Percentiles rank a stretch among this genome's conserved stretches.
Conservation (phyloP, 2,329 filamentous ascomycete species). For the Talaromyces sp. region DNA sequence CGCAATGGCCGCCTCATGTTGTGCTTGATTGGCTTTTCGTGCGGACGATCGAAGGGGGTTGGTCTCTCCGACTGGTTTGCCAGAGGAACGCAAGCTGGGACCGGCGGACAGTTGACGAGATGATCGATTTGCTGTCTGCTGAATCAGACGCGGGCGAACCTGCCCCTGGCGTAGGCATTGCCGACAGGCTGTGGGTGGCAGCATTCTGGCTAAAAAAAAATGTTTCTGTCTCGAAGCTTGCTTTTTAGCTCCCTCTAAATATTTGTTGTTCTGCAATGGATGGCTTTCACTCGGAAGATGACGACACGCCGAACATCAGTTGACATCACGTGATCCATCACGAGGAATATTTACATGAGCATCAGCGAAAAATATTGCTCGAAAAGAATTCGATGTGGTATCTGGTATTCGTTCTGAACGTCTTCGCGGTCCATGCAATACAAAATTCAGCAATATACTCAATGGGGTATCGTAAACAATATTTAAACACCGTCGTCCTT, state of each 20-base stretch:
- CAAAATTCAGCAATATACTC: background rate
- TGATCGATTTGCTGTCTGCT: conserved; percentile 1
- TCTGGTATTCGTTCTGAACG: background rate
- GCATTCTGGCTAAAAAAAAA: conserved; percentile 2
- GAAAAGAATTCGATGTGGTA: background rate
- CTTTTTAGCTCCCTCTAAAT: background rate
- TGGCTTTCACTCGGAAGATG: conserved; percentile 4
- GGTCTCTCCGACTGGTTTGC: conserved; percentile 10
- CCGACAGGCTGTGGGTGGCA: conserved; percentile 8
- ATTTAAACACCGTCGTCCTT: background rate
- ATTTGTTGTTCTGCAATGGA: background rate
- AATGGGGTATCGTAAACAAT: conserved; percentile 6
- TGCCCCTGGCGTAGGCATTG: conserved; percentile 12
- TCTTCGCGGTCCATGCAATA: background rate
- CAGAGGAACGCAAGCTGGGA: conserved; percentile 11
- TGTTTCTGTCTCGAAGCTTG: background rate
- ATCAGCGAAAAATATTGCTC: background rate
- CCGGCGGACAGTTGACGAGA: conserved; percentile 4
- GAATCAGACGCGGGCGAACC: background rate
- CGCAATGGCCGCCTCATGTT: conserved; percentile 25
- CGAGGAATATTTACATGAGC: background rate
- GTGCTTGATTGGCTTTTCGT: conserved; percentile 23
- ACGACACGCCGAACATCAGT: background rate
- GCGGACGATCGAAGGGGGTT: conserved; percentile 25
- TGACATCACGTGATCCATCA: background rate